phyloP scores from a whole-genome alignment of 2,329 filamentous ascomycete species.

The Talaromyces sp. region DNA sequence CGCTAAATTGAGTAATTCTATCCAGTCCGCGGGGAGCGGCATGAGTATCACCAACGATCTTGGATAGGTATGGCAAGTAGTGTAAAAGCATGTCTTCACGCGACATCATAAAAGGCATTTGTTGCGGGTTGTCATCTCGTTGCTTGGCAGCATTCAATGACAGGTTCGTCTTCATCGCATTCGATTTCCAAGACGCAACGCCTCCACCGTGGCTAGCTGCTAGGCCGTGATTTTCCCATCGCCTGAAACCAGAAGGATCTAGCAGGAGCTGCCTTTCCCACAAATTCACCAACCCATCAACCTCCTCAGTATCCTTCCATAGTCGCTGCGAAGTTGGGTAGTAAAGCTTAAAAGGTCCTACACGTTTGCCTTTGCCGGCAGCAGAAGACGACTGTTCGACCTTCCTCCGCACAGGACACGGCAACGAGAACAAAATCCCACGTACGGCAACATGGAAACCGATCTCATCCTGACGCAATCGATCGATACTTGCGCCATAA shows the following conservation, averaged over 20 bases:
- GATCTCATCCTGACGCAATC: constrained; percentile 87
- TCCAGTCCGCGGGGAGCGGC: constrained; percentile 55
- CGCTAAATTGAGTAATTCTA: constrained; percentile 64
- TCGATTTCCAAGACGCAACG: constrained; percentile 38
- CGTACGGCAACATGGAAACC: constrained; percentile 86
- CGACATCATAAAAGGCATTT: constrained; percentile 32
- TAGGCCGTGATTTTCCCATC: neutral
- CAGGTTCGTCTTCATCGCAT: neutral
- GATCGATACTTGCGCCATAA: constrained; percentile 62
- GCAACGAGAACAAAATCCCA: constrained; percentile 79
- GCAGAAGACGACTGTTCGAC: constrained; percentile 32
- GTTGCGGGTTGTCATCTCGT: neutral
- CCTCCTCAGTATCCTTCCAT: constrained; percentile 79
- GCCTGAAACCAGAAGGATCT: constrained; percentile 19
- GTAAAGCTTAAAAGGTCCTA: constrained; percentile 80
- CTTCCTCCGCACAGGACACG: constrained; percentile 72
- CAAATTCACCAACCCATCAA: constrained; percentile 61
- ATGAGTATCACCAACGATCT: constrained; percentile 50
- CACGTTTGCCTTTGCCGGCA: constrained; percentile 25
- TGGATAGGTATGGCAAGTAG: constrained; percentile 77
- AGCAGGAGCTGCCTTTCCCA: constrained; percentile 36
- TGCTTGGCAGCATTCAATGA: constrained; percentile 7
- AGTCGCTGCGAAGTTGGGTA: constrained; percentile 81
- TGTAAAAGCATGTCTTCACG: constrained; percentile 60
- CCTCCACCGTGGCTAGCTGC: constrained; percentile 20